These are phyloP conservation scores for Tuctoria greenei DNA, from an alignment of 176 grass and related monocot species.

Conservation along the genomic window DNA sequence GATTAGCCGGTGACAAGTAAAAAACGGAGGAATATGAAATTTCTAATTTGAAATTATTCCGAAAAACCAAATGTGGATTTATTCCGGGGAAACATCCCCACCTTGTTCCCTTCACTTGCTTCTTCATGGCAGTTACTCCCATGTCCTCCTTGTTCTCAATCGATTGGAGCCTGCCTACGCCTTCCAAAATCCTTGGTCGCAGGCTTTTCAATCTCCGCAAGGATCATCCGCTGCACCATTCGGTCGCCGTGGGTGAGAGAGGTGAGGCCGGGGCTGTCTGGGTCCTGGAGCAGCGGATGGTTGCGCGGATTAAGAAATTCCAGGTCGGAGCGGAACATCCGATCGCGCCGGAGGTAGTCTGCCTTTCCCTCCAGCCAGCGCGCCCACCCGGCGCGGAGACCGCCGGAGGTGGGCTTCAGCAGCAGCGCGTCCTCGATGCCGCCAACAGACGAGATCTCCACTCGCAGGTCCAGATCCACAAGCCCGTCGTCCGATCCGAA, in stretches of 20 bases:
- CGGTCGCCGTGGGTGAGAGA: constrained; percentile 71
- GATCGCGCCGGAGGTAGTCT: constrained; percentile 76
- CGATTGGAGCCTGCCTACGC: constrained; percentile 46
- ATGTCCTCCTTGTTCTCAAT: constrained; percentile 33
- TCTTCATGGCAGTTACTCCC: constrained; percentile 9
- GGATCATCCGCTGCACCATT: constrained; percentile 58
- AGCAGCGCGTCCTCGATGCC: constrained; percentile 80
- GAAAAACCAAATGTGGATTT: constrained; percentile 65
- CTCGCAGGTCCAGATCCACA: constrained; percentile 73
- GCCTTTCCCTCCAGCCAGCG: constrained; percentile 88
- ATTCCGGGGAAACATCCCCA: constrained; percentile 87
- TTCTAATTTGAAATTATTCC: too few species aligned
- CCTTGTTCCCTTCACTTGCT: constrained; percentile 37
- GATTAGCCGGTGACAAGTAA: too few species aligned
- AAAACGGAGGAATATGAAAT: too few species aligned
- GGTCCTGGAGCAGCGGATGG: constrained; percentile 94
- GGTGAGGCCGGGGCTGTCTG: constrained; percentile 66
- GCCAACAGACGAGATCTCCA: constrained; percentile 67
- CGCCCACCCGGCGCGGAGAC: constrained; percentile 70
- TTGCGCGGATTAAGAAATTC: constrained; percentile 84
- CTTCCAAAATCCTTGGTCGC: constrained; percentile 39
- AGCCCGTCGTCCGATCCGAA: constrained; percentile 92
- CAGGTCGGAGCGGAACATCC: constrained; percentile 85
- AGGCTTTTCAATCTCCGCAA: constrained; percentile 59
- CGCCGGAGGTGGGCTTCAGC: constrained; percentile 48